A percentile compares a stretch with the other conserved stretches of the same genome.
Evolutionary conservation across 2,329 filamentous ascomycete species (phyloP).

Genomic region (Xylariaceae sp.): DNA sequence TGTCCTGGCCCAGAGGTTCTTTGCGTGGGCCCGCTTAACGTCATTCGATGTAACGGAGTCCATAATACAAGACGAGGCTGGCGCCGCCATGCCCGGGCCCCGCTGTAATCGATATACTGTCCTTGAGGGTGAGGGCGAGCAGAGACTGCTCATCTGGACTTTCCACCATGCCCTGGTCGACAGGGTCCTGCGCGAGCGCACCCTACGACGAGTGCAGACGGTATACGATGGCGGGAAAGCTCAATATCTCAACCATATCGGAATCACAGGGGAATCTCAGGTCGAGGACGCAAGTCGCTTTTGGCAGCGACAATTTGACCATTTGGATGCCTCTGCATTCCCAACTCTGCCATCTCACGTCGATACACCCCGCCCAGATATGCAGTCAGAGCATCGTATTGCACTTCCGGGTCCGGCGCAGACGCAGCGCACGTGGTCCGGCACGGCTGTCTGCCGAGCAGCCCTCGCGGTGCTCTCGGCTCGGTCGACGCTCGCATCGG

Average conservation of each 20-base stretch:
- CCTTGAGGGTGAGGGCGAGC: background rate
- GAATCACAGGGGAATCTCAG: background rate
- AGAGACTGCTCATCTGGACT: conserved; percentile 19
- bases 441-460: conserved; percentile 13
- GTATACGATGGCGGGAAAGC: conserved; percentile 4
- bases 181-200: background rate
- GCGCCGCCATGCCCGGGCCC: conserved; percentile 15
- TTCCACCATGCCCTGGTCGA: conserved; percentile 18
- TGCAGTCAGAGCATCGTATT: conserved; percentile 13
- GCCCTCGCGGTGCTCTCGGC: conserved; percentile 18
- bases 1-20: conserved; percentile 4
- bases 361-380: background rate
- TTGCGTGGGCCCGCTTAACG: conserved; percentile 6
- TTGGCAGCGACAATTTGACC: conserved; percentile 18
- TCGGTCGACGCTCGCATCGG: conserved; percentile 11
- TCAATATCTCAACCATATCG: background rate
- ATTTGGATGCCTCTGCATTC: conserved; percentile 10
- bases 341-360: conserved; percentile 7
- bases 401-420: conserved; percentile 1
- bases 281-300: conserved; percentile 2
- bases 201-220: conserved; percentile 6
- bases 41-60: conserved; percentile 7
- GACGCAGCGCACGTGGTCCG: conserved; percentile 11
- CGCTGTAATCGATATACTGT: conserved; percentile 20
- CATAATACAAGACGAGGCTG: conserved; percentile 17